Conservation (phyloP, 208 protist species). For the Trypanosoma avium region DNA sequence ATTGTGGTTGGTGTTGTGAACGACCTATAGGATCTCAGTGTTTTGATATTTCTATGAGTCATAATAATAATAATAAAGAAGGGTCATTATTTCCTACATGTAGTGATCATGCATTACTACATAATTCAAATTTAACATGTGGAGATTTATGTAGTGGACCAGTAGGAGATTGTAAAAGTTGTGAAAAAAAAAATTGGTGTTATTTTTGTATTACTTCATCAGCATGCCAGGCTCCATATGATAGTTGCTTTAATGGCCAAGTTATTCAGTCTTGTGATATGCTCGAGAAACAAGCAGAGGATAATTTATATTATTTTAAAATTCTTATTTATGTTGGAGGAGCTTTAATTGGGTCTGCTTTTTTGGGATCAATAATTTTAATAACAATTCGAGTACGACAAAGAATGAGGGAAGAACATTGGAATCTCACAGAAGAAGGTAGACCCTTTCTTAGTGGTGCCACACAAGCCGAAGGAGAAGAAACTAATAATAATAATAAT, state of each 20-base stretch:
- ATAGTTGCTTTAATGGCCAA: not conserved
- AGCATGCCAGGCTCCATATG: slow-evolving; percentile 23
- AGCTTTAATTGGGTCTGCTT: not conserved
- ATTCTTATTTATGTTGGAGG: slow-evolving; percentile 6
- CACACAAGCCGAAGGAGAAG: not conserved
- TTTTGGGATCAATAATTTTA: not conserved
- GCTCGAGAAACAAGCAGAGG: not conserved
- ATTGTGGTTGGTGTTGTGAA: slow-evolving; percentile 46
- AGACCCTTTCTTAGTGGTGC: not conserved
- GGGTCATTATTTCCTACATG: slow-evolving; percentile 9
- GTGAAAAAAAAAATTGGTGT: slow-evolving; percentile 35
- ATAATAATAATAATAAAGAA: no score
- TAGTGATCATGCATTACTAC: slow-evolving; percentile 20
- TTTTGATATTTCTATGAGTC: slow-evolving; percentile 18
- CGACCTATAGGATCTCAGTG: slow-evolving; percentile 32
- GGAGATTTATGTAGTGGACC: slow-evolving; percentile 18
- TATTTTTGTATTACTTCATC: slow-evolving; percentile 30
- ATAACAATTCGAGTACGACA: not conserved
- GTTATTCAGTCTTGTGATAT: slow-evolving; percentile 29
- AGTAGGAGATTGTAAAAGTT: slow-evolving; percentile 18
- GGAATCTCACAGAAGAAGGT: slow-evolving; percentile 4
- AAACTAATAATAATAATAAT: not conserved
- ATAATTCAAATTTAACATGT: slow-evolving; percentile 26
- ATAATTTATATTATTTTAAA: slow-evolving; percentile 5
- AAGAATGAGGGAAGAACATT: not conserved